Evolutionary conservation across 1,284 basidiomycete genomes (phyloP).

Genomic region (Pseudozyma tsukubaensis): DNA sequence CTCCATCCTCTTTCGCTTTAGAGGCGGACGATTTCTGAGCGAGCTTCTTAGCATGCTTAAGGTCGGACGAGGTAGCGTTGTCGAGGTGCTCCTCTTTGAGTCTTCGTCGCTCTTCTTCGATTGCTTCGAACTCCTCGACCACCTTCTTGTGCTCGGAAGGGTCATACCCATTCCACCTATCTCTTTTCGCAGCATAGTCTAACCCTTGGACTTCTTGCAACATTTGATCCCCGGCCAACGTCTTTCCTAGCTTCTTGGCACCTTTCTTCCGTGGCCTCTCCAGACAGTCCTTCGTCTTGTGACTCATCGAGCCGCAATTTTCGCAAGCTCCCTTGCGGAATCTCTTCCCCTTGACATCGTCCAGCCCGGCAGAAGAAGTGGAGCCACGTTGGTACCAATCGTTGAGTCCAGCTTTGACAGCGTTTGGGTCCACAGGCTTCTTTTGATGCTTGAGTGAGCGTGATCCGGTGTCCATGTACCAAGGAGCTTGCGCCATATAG

Average conservation of each 20-base stretch:
- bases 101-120: conserved; percentile 89
- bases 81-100: conserved; percentile 96
- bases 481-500: conserved; percentile 83
- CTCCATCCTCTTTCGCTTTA: conserved; percentile 17
- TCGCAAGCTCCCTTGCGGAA: conserved; percentile 98
- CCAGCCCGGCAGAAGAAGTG: conserved; percentile 6
- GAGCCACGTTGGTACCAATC: conserved; percentile 93
- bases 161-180: conserved; percentile 99
- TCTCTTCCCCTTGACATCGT: conserved; percentile 78
- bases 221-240: conserved; percentile 91
- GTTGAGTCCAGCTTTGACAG: conserved; percentile 78
- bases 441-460: conserved; percentile 91
- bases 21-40: conserved; percentile 77
- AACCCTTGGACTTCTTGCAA: conserved; percentile 77
- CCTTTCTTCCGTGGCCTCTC: conserved; percentile 96
- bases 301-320: conserved; percentile 97
- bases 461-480: conserved; percentile 89
- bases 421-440: conserved; percentile 76
- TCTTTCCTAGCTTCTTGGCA: conserved; percentile 89
- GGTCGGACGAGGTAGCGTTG: conserved; percentile 77
- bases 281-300: conserved; percentile 89
- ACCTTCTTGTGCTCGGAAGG: conserved; percentile 84
- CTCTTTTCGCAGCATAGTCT: conserved; percentile 90
- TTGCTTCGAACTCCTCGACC: conserved; percentile 87
- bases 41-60: conserved; percentile 78